Evolutionary conservation across 768 basidiomycete genomes (phyloP).

Genomic region (Psilocybe cubensis): DNA sequence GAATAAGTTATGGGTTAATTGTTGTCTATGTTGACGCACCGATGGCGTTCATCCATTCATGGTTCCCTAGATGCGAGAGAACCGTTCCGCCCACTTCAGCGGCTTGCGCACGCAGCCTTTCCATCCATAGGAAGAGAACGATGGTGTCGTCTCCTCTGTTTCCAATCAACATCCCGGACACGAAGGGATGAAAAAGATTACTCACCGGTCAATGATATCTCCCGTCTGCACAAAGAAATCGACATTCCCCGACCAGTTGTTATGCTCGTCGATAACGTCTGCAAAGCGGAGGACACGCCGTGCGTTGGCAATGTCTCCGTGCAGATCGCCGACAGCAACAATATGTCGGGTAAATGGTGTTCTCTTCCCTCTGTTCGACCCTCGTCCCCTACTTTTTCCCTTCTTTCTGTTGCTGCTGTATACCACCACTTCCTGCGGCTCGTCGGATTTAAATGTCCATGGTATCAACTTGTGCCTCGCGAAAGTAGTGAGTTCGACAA

Average conservation of each 20-base stretch:
- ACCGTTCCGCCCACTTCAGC: constrained; percentile 68
- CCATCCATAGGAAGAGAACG: constrained; percentile 83
- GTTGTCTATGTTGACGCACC: too few relatives aligned
- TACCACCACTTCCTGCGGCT: constrained; percentile 1
- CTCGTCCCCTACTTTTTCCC: not conserved
- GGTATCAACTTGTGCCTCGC: constrained; percentile 26
- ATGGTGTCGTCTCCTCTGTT: constrained; percentile 95
- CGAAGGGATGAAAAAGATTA: constrained; percentile 3
- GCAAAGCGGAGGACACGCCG: constrained; percentile 81
- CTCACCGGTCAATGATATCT: constrained; percentile 90
- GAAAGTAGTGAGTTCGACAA: constrained; percentile 21
- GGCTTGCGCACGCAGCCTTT: constrained; percentile 79
- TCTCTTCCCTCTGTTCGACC: constrained; percentile 15
- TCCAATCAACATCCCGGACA: too few relatives aligned
- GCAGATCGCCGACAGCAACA: constrained; percentile 90
- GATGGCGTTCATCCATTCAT: constrained; percentile 94
- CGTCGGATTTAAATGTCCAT: constrained; percentile 20
- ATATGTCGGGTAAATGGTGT: constrained; percentile 56
- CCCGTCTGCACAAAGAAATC: constrained; percentile 95
- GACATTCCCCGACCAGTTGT: constrained; percentile 81
- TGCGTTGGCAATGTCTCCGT: constrained; percentile 86
- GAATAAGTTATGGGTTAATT: too few relatives aligned
- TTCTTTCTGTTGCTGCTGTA: constrained; percentile 4
- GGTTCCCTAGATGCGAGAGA: constrained; percentile 86
- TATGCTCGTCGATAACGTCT: constrained; percentile 69